These are phyloP conservation scores for Ustilago nuda DNA, from an alignment of 1,284 basidiomycete genomes.

Conservation along the genomic window DNA sequence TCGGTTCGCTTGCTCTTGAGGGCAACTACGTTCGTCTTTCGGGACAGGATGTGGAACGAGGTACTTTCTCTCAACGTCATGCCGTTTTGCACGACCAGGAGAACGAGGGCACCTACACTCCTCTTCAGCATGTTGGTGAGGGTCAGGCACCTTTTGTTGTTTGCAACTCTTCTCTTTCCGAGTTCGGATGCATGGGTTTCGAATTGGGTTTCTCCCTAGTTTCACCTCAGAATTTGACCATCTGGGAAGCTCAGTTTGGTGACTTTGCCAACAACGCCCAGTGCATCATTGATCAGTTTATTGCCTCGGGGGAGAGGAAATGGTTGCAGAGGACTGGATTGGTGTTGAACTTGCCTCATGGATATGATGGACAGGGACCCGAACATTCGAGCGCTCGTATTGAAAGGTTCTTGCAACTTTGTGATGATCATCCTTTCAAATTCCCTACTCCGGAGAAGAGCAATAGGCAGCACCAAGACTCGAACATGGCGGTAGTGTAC, in stretches of 20 bases:
- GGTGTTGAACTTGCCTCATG: conserved; percentile 87
- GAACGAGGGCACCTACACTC: conserved; percentile 89
- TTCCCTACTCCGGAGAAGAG: conserved; percentile 91
- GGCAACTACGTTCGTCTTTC: conserved; percentile 94
- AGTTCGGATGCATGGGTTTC: conserved; percentile 94
- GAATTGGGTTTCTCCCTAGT: conserved; percentile 99
- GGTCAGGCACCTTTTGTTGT: conserved; percentile 92
- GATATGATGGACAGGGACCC: conserved; percentile 98
- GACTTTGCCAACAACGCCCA: conserved; percentile 86
- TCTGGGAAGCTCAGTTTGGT: conserved; percentile 99
- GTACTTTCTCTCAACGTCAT: conserved; percentile 99
- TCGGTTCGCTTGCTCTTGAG: conserved; percentile 91
- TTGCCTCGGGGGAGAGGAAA: conserved; percentile 96
- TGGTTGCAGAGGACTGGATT: conserved; percentile 96
- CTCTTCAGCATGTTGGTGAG: conserved; percentile 86
- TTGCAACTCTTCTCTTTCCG: conserved; percentile 97
- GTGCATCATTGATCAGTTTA: conserved; percentile 98
- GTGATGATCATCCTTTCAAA: conserved; percentile 93
- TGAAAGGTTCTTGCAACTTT: conserved; percentile 96
- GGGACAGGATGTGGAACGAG: conserved; percentile 98
- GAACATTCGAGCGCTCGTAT: conserved; percentile 97
- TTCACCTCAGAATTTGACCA: conserved; percentile 89
- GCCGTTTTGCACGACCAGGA: conserved; percentile 96
- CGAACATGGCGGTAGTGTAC: conserved; percentile 99
- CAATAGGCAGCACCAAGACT: conserved; percentile 96